A percentile compares a stretch with the other conserved stretches of the same genome.
phyloP scores from a whole-genome alignment of 257 asterid genomes.

The Penstemon newberryi region DNA sequence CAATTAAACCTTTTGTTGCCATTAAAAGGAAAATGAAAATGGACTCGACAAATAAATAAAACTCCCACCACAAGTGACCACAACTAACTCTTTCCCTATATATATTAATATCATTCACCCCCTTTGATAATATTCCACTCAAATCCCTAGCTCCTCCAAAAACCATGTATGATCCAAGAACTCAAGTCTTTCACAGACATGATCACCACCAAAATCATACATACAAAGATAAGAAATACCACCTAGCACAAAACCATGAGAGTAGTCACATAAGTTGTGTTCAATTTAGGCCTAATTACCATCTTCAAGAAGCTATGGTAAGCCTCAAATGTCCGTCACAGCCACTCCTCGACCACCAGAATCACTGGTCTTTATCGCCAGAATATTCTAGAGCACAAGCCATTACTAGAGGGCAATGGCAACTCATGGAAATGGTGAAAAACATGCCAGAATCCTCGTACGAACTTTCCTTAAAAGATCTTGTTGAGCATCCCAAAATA shows the following conservation, averaged over 20 bases:
- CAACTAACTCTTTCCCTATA: slow-evolving; percentile 20
- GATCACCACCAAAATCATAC: slow-evolving; percentile 23
- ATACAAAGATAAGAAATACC: slow-evolving; percentile 14
- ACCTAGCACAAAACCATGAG: slow-evolving; percentile 20
- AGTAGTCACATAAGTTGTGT: slow-evolving; percentile 18
- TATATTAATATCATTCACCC: slow-evolving; percentile 22
- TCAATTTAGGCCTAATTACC: slow-evolving; percentile 40
- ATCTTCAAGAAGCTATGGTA: slow-evolving; percentile 24
- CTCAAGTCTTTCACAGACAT: slow-evolving; percentile 12
- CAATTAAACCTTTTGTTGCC: slow-evolving; percentile 24
- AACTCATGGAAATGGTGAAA: slow-evolving; percentile 88
- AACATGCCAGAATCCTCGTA: slow-evolving; percentile 75
- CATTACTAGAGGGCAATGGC: slow-evolving; percentile 70
- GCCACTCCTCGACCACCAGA: slow-evolving; percentile 36
- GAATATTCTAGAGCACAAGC: slow-evolving; percentile 62
- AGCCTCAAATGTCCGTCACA: slow-evolving; percentile 41
- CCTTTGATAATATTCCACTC: slow-evolving; percentile 17
- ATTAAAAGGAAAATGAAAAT: slow-evolving; percentile 32
- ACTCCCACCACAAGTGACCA: slow-evolving; percentile 33
- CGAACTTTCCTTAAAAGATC: slow-evolving; percentile 69
- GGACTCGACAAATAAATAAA: slow-evolving; percentile 24
- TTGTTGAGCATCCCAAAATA: slow-evolving; percentile 50
- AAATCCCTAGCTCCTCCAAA: slow-evolving; percentile 19
- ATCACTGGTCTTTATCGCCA: slow-evolving; percentile 39
- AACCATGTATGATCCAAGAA: slow-evolving; percentile 55